Conservation (phyloP, 495 filamentous ascomycete species). For the Ascodesmis nigricans region DNA sequence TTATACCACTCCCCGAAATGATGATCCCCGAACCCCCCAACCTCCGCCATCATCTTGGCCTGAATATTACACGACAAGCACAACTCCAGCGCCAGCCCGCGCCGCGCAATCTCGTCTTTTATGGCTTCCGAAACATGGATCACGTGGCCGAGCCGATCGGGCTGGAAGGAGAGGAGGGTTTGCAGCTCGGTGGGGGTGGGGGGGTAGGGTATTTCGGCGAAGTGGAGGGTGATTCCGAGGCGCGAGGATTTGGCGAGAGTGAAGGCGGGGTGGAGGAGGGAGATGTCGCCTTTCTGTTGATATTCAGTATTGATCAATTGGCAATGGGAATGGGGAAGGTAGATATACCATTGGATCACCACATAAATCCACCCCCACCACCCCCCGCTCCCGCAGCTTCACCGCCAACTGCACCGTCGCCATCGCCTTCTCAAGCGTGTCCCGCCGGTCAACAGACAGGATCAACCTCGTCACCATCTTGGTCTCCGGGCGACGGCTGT, state of each 20-base stretch:
- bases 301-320: not conserved
- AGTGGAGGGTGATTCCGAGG: conserved; percentile 51
- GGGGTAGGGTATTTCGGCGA: conserved; percentile 41
- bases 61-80: conserved; percentile 67
- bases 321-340: not conserved
- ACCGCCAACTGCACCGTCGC: conserved; percentile 42
- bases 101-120: conserved; percentile 31
- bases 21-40: conserved; percentile 42
- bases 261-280: conserved; percentile 35
- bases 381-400: conserved; percentile 30
- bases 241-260: conserved; percentile 27
- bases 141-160: conserved; percentile 58
- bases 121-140: conserved; percentile 43
- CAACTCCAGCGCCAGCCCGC: conserved; percentile 43
- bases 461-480: conserved; percentile 40
- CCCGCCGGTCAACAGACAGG: conserved; percentile 49
- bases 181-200: conserved; percentile 34
- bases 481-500: conserved; percentile 19
- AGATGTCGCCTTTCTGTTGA: conserved; percentile 30
- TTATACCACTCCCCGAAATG: conserved; percentile 50
- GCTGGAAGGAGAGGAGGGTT: conserved; percentile 38
- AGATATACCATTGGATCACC: conserved; percentile 37
- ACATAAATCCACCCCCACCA: conserved; percentile 65
- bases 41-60: conserved; percentile 38
- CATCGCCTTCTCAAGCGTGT: conserved; percentile 32